Evolutionary conservation across 352 stramenopile species (phyloP).

Genomic region (Thraustochytrium striatum): DNA sequence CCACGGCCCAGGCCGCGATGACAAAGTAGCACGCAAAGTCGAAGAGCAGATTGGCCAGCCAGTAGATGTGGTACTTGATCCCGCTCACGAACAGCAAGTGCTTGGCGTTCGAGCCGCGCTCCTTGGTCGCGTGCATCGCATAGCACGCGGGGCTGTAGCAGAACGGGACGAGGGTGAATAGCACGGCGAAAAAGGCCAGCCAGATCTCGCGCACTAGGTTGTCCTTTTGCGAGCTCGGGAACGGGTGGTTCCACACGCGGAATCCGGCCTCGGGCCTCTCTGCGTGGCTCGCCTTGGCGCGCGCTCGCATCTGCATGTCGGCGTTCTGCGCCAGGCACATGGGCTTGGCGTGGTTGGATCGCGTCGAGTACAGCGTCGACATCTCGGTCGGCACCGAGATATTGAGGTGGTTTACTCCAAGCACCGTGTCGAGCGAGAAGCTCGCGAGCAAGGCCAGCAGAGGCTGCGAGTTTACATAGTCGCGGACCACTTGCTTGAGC

Average conservation of each 20-base stretch:
- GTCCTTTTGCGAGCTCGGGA: not conserved
- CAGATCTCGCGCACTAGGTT: constrained; percentile 15
- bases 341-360: not conserved
- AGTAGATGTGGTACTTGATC: constrained; percentile 85
- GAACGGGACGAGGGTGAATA: constrained; percentile 53
- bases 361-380: not conserved
- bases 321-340: constrained; percentile 1
- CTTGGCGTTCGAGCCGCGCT: constrained; percentile 31
- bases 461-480: too few relatives aligned
- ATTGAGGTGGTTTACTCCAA: not conserved
- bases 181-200: constrained; percentile 42
- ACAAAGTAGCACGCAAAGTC: constrained; percentile 37
- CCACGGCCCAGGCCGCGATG: constrained; percentile 14
- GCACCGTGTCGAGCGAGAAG: not conserved
- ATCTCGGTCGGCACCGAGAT: not conserved
- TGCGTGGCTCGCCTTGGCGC: not conserved
- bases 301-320: not conserved
- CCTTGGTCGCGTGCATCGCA: constrained; percentile 37
- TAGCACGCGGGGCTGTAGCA: constrained; percentile 55
- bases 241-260: constrained; percentile 28
- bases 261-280: not conserved
- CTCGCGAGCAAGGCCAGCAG: not conserved
- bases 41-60: constrained; percentile 77
- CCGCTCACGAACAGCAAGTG: constrained; percentile 74
- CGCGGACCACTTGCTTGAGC: too few relatives aligned